Base-by-base conservation (phyloP, 345 rosid genomes). In the Microcos paniculata region DNA sequence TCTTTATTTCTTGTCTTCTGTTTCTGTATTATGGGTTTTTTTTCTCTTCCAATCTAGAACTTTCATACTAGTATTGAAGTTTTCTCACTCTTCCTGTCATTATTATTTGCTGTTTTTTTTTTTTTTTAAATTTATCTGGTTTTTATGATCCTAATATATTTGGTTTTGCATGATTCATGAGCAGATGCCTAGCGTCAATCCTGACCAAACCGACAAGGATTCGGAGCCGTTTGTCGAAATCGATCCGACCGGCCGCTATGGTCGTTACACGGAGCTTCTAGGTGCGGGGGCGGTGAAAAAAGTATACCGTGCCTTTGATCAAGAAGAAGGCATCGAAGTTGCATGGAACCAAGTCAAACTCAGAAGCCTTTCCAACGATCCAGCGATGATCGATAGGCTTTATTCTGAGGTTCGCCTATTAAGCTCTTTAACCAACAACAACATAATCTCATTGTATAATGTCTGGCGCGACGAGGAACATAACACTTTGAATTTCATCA, bases 281-380 rank as follows among this genome's bases (percentile, higher is more conserved):
- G 96, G 98, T 5, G 77, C 82, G 4, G 96, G 97, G 0, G 91
- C 97, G 0, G 91, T 90, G 16, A 94, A 94, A 59, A 91, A 88
- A 42, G 98, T 94, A 18, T 94, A 94, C 82, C 82, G 98, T 0
- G 97, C 97, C 16, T 94, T 94, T 70, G 98, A 94, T 77, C 94
- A 94, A 74, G 95, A 90, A 72, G 95, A 94, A 77, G 98, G 97
- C 42, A 90, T 91, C 8, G 98, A 94, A 70, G 98, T 94, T 31
- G 98, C 98, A 14, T 94, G 98, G 98, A 91, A 94, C 78, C 97
- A 94, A 80, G 97, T 91, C 30, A 91, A 89, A 40, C 83, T 94
- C 31, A 70, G 95, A 43, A 83, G 78, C 67, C 85, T 91, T 67
- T 79, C 80, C 0, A 64, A 85, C 69, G 94, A 91, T 58, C 90